Conservation (phyloP, 2,329 filamentous ascomycete genomes). For the Ilyonectria destructans region DNA sequence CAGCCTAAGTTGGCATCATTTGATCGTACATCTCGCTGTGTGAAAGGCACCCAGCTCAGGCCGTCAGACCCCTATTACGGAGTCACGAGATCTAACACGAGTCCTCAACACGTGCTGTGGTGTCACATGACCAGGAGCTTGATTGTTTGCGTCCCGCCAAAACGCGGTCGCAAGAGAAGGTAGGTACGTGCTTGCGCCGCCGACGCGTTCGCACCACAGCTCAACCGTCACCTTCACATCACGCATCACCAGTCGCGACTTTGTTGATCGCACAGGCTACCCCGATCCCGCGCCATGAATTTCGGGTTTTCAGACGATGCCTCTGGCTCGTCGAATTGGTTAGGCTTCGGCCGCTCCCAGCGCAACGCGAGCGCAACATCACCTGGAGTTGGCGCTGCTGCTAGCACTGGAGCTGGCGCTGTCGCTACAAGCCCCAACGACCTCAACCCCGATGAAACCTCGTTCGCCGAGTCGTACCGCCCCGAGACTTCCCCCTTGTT, state of each 20-base stretch:
- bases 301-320: conserved; percentile 39
- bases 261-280: neutral
- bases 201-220: neutral
- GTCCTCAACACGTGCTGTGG: neutral
- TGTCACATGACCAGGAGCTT: neutral
- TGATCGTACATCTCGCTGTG: too few species aligned
- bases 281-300: conserved; percentile 35
- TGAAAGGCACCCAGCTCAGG: too few species aligned
- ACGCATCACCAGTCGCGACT: neutral
- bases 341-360: conserved; percentile 36
- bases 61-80: too few species aligned
- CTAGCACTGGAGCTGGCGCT: conserved; percentile 25
- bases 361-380: conserved; percentile 33
- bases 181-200: conserved; percentile 1
- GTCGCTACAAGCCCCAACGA: conserved; percentile 28
- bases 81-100: too few species aligned
- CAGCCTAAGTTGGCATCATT: too few species aligned
- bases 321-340: conserved; percentile 38
- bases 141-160: neutral
- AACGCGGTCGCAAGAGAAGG: neutral
- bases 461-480: conserved; percentile 48
- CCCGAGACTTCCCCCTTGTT: conserved; percentile 46
- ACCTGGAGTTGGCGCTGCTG: conserved; percentile 16
- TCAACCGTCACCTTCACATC: neutral
- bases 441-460: conserved; percentile 36